phyloP scores from a whole-genome alignment of 208 protist genomes.

The Spironucleus salmonicida region DNA sequence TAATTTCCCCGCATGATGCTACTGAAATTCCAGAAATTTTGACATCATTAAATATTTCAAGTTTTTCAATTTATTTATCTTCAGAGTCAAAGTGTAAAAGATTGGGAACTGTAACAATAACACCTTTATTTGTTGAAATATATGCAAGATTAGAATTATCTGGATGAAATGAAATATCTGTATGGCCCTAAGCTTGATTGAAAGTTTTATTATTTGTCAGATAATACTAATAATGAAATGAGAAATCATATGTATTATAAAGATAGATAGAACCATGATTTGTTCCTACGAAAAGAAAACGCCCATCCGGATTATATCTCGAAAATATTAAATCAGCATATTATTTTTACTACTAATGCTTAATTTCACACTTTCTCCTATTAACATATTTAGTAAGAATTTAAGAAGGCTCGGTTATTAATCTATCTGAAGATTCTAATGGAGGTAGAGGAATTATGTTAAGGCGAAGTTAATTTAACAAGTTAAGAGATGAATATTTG shows the following conservation, averaged over 20 bases:
- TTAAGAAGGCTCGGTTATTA: background rate
- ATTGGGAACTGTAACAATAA: too few species aligned
- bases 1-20: too few species aligned
- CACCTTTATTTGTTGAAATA: too few species aligned
- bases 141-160: too few species aligned
- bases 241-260: slow-evolving; percentile 21
- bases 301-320: background rate
- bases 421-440: background rate
- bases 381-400: background rate
- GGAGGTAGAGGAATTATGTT: background rate
- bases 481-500: background rate
- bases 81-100: too few species aligned
- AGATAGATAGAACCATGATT: background rate
- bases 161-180: too few species aligned
- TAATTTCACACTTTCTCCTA: background rate
- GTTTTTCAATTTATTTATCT: too few species aligned
- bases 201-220: too few species aligned
- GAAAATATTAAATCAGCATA: background rate
- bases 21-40: too few species aligned
- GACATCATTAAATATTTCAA: too few species aligned
- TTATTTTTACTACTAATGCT: background rate
- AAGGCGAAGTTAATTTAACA: background rate
- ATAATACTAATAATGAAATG: background rate
- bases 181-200: too few species aligned
- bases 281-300: slow-evolving; percentile 1